Evolutionary conservation across 805 yeast genomes (phyloP).

Genomic region (Sungouiella blattae): DNA sequence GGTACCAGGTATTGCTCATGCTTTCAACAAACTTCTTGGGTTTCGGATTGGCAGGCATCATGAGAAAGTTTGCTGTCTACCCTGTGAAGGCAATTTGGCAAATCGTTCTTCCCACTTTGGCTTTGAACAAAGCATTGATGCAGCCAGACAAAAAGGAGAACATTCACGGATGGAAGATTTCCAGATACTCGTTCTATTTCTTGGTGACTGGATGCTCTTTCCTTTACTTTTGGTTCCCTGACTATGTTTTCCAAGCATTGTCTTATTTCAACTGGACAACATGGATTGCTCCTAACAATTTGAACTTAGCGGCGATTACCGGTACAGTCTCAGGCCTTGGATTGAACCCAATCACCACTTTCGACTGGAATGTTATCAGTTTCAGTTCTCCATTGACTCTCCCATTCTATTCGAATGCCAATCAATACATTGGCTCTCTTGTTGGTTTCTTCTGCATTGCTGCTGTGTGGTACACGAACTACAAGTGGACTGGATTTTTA

Average conservation of each 20-base stretch:
- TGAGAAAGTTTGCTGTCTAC: constrained; percentile 26
- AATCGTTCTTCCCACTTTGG: constrained; percentile 37
- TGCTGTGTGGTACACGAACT: constrained; percentile 27
- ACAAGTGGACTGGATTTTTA: constrained; percentile 26
- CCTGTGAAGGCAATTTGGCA: constrained; percentile 29
- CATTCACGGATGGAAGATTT: constrained; percentile 30
- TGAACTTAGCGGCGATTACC: constrained; percentile 46
- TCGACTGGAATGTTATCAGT: constrained; percentile 47
- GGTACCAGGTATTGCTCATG: constrained; percentile 22
- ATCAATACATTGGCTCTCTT: constrained; percentile 21
- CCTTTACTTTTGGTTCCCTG: constrained; percentile 44
- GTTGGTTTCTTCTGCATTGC: constrained; percentile 22
- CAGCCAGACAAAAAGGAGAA: constrained; percentile 23
- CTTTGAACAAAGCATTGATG: constrained; percentile 46
- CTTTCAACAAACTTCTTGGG: constrained; percentile 26
- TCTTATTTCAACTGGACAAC: constrained; percentile 52
- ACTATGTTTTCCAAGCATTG: constrained; percentile 39
- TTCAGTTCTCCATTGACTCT: constrained; percentile 30
- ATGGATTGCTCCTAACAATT: constrained; percentile 53
- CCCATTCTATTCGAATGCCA: constrained; percentile 24
- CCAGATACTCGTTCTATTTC: constrained; percentile 29
- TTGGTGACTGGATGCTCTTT: constrained; percentile 27
- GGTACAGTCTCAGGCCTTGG: constrained; percentile 49
- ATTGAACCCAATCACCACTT: constrained; percentile 49
- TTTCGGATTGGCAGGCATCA: constrained; percentile 29